Conservation (phyloP, 768 basidiomycete species). For the Pleurotus salmoneostramineus region DNA sequence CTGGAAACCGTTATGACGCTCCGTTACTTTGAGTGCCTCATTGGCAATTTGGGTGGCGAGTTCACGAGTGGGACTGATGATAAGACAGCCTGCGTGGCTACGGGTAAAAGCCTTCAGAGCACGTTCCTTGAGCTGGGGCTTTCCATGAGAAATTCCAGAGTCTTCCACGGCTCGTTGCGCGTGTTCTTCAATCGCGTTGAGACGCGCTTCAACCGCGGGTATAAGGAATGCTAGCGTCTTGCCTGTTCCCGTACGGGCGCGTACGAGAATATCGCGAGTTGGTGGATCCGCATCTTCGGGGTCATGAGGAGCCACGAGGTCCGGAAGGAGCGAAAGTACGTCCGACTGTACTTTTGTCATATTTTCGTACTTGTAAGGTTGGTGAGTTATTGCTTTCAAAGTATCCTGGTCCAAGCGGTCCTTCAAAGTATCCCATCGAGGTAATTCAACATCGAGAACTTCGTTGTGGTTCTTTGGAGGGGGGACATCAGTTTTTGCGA, state of each 20-base stretch:
- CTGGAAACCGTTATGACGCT: constrained; percentile 58
- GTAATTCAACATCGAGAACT: constrained; percentile 14
- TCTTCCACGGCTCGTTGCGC: constrained; percentile 36
- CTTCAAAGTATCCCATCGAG: constrained; percentile 31
- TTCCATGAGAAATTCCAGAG: constrained; percentile 32
- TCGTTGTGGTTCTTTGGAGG: constrained; percentile 1
- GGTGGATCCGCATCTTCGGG: constrained; percentile 19
- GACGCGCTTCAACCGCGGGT: constrained; percentile 77
- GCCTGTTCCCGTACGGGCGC: constrained; percentile 86
- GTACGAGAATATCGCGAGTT: constrained; percentile 74
- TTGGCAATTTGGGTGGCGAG: constrained; percentile 86
- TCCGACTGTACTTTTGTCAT: constrained; percentile 85
- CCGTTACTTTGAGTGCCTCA: constrained; percentile 67
- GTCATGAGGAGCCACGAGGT: constrained; percentile 52
- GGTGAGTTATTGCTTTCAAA: constrained; percentile 54
- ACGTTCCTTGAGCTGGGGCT: constrained; percentile 17
- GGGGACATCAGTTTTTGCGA: not conserved
- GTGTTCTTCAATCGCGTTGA: constrained; percentile 49
- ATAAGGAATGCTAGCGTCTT: constrained; percentile 89
- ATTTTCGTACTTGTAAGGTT: constrained; percentile 60
- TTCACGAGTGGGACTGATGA: constrained; percentile 90
- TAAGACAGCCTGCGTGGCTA: constrained; percentile 60
- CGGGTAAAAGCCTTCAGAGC: constrained; percentile 36
- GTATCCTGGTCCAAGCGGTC: constrained; percentile 34
- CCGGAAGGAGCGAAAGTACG: constrained; percentile 74